A percentile compares a stretch with the other conserved stretches of the same genome.
Conservation (phyloP, 495 filamentous ascomycete species). For the Tirmania nivea region DNA sequence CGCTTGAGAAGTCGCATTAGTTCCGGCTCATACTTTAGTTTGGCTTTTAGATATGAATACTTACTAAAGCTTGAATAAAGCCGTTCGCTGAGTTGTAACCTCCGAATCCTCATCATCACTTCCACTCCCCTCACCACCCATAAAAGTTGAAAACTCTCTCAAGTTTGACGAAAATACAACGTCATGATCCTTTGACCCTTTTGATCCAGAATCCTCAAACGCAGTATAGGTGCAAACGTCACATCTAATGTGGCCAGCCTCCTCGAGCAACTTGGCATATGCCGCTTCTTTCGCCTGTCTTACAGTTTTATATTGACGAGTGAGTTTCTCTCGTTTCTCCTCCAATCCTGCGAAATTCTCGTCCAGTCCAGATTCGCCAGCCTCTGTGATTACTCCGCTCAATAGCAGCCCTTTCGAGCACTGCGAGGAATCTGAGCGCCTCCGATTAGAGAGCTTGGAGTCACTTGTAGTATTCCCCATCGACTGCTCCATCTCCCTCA, state of each 20-base stretch:
- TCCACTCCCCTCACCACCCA: background rate
- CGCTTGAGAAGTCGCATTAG: too few relatives aligned
- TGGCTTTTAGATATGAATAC: background rate
- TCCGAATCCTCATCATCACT: background rate
- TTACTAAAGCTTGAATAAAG: background rate
- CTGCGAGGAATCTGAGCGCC: too few relatives aligned
- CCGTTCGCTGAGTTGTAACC: background rate
- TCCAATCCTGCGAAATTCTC: background rate
- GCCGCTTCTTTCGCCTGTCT: background rate
- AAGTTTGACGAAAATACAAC: background rate
- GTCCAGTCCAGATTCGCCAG: too few relatives aligned
- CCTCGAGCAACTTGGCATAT: background rate
- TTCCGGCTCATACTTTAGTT: background rate
- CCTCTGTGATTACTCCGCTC: too few relatives aligned
- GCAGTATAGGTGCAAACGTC: background rate
- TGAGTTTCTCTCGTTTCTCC: background rate
- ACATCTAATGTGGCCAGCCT: background rate
- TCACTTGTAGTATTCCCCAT: background rate
- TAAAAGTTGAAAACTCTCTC: background rate
- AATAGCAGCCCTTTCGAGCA: too few relatives aligned
- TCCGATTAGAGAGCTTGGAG: too few relatives aligned
- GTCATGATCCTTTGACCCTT: background rate
- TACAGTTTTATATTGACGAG: background rate
- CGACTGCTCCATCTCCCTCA: background rate
- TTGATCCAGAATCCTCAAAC: background rate